These are phyloP conservation scores for Barnettozyma wickerhamii DNA, from an alignment of 805 yeast genomes.

Conservation along the genomic window DNA sequence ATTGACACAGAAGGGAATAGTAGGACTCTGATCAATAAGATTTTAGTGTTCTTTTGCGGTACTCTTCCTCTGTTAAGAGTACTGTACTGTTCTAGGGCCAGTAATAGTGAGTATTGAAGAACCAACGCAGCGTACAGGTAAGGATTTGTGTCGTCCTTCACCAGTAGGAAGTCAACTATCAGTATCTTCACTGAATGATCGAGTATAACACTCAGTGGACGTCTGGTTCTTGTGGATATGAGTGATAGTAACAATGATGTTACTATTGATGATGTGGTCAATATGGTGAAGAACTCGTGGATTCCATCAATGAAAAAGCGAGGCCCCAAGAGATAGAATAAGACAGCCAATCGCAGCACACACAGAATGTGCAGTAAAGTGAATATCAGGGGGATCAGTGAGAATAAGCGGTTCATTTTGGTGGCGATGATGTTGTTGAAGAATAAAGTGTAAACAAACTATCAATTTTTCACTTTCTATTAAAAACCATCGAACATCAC, in stretches of 20 bases:
- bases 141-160: neutral
- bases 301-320: slow-evolving; percentile 5
- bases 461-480: neutral
- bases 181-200: neutral
- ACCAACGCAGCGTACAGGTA: neutral
- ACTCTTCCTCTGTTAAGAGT: neutral
- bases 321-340: slow-evolving; percentile 5
- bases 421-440: neutral
- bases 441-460: no score
- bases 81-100: neutral
- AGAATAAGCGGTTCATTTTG: neutral
- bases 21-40: neutral
- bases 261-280: neutral
- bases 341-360: neutral
- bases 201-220: neutral
- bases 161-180: neutral
- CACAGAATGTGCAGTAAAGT: neutral
- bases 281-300: neutral
- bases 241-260: neutral
- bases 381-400: neutral
- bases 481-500: neutral
- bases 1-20: neutral
- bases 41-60: neutral
- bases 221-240: neutral
- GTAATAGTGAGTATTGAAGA: neutral